These are phyloP conservation scores for Exophiala viscosa DNA, from an alignment of 2,329 filamentous ascomycete genomes.

Conservation along the genomic window DNA sequence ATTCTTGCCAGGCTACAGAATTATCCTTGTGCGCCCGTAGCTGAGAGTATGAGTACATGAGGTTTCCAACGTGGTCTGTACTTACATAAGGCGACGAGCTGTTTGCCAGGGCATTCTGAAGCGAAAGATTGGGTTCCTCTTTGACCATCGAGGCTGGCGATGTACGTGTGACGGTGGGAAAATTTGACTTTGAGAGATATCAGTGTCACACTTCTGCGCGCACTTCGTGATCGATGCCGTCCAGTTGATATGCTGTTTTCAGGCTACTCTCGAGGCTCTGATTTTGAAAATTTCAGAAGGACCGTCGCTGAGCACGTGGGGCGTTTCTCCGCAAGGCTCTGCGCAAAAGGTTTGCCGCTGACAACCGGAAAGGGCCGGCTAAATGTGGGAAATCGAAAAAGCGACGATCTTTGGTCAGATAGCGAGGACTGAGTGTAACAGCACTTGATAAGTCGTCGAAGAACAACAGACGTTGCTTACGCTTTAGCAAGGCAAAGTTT, in stretches of 20 bases:
- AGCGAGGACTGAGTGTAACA: no score
- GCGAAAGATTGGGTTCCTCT: constrained; percentile 9
- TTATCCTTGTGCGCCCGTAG: constrained; percentile 74
- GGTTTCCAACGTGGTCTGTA: neutral
- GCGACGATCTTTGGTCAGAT: neutral
- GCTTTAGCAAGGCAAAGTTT: constrained; percentile 11
- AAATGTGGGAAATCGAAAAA: neutral
- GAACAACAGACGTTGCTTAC: neutral
- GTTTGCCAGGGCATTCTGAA: constrained; percentile 30
- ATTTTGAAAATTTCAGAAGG: constrained; percentile 3
- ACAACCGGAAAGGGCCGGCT: constrained; percentile 18
- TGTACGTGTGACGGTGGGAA: neutral
- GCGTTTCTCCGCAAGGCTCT: constrained; percentile 15
- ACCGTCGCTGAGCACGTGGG: constrained; percentile 5
- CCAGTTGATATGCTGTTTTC: neutral
- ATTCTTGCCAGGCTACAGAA: constrained; percentile 86
- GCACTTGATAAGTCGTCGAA: neutral
- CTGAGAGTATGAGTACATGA: constrained; percentile 33
- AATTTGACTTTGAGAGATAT: neutral
- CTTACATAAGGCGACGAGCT: constrained; percentile 64
- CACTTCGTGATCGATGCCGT: neutral
- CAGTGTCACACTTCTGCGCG: neutral
- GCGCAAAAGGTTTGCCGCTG: constrained; percentile 12
- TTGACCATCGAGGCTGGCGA: constrained; percentile 15
- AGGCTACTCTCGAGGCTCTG: neutral